Percentiles rank a stretch among this genome's conserved stretches.
Evolutionary conservation across 768 basidiomycete genomes (phyloP).

Genomic region (Russula earlei): DNA sequence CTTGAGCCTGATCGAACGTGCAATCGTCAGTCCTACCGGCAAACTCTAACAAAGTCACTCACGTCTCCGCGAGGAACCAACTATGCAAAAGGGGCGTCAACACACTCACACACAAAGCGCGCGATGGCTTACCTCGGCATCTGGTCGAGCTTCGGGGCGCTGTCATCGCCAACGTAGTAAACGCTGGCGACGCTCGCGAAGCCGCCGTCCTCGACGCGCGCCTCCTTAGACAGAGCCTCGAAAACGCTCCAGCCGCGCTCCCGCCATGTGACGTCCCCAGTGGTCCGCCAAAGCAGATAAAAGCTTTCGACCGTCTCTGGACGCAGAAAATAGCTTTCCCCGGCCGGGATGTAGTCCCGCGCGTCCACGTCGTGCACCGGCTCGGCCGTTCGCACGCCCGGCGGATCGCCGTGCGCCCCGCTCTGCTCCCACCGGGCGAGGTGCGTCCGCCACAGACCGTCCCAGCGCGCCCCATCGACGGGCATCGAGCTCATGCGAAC

Average conservation of each 20-base stretch:
- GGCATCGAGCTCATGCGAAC: slow-evolving; percentile 23
- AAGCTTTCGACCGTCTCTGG: slow-evolving; percentile 71
- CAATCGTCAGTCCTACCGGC: no score
- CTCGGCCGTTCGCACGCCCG: not conserved
- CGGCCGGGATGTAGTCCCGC: slow-evolving; percentile 45
- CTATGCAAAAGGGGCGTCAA: slow-evolving; percentile 22
- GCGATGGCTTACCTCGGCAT: no score
- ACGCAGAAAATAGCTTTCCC: slow-evolving; percentile 45
- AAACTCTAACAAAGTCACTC: no score
- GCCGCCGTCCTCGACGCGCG: no score
- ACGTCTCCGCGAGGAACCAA: slow-evolving; percentile 50
- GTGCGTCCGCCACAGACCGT: slow-evolving; percentile 1
- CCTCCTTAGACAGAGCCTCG: not conserved
- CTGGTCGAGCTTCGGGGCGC: no score
- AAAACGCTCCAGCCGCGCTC: not conserved
- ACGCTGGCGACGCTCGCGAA: no score
- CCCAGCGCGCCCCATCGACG: slow-evolving; percentile 1
- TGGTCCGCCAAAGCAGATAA: no score
- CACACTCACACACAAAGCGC: not conserved
- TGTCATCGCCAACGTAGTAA: no score
- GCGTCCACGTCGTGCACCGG: not conserved
- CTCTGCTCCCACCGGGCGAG: slow-evolving; percentile 21
- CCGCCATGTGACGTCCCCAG: no score
- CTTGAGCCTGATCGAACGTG: no score
- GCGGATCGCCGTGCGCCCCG: slow-evolving; percentile 5